Conservation (phyloP, 495 filamentous ascomycete genomes). For the Halenospora varia region DNA sequence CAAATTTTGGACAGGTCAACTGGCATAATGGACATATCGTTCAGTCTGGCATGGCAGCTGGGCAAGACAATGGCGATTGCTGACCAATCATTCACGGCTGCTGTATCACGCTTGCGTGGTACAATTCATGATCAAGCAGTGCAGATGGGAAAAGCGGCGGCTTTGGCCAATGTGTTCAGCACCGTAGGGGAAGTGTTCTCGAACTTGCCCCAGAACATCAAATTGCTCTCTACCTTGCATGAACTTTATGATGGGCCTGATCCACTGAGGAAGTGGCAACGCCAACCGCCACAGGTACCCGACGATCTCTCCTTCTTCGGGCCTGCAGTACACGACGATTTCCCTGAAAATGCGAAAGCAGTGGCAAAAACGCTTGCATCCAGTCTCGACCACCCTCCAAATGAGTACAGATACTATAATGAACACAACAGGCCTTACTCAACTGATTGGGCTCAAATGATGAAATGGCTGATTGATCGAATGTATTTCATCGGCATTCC, state of each 20-base stretch:
- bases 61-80: slow-evolving; percentile 29
- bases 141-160: background rate
- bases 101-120: slow-evolving; percentile 26
- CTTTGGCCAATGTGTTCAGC: background rate
- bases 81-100: slow-evolving; percentile 26
- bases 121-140: background rate
- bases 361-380: background rate
- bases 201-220: background rate
- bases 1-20: slow-evolving; percentile 41
- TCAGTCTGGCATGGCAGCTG: slow-evolving; percentile 24
- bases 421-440: background rate
- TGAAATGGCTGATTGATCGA: slow-evolving; percentile 33
- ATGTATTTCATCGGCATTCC: slow-evolving; percentile 29
- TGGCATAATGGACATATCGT: slow-evolving; percentile 32
- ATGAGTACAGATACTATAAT: background rate
- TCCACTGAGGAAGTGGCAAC: background rate
- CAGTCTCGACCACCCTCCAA: background rate
- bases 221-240: background rate
- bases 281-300: too few relatives aligned
- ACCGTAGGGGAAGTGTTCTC: background rate
- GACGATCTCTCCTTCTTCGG: background rate
- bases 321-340: background rate
- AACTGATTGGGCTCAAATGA: slow-evolving; percentile 22
- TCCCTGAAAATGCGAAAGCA: background rate
- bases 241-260: background rate